Percentiles rank a stretch among this genome's conserved stretches.
Conservation (phyloP, 176 grass and related monocot species). For the Ampelocalamus luodianensis region DNA sequence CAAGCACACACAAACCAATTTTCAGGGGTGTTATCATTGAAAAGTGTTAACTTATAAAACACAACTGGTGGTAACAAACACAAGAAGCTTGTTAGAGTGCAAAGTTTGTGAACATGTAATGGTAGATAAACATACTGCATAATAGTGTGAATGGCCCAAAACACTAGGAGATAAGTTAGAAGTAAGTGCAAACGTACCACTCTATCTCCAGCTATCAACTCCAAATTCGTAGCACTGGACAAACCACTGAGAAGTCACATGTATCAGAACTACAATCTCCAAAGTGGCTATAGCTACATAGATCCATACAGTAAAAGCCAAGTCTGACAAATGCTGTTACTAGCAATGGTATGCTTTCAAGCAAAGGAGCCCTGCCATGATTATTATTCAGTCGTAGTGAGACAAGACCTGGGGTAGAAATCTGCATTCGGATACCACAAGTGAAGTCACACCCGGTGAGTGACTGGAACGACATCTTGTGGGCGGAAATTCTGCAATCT, state of each 20-base stretch:
- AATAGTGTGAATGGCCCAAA: background rate
- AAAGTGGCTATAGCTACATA: background rate
- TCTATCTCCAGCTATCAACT: background rate
- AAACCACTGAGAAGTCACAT: background rate
- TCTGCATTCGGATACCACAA: background rate
- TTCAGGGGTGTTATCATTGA: too few species aligned
- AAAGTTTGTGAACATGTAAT: background rate
- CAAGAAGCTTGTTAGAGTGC: background rate
- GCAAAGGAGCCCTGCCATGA: background rate
- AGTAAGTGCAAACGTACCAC: background rate
- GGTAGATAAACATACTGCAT: background rate
- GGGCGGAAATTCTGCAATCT: background rate
- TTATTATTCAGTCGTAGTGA: background rate
- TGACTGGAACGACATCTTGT: background rate
- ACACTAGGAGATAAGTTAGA: background rate
- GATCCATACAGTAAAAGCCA: background rate
- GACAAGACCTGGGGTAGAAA: background rate
- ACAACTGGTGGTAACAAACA: background rate
- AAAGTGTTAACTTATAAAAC: too few species aligned
- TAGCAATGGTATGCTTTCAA: background rate
- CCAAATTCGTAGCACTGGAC: background rate
- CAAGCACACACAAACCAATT: too few species aligned
- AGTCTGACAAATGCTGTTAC: background rate
- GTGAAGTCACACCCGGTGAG: background rate
- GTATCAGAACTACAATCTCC: background rate